phyloP scores from a whole-genome alignment of 768 basidiomycete genomes.

The Lentinus tigrinus region DNA sequence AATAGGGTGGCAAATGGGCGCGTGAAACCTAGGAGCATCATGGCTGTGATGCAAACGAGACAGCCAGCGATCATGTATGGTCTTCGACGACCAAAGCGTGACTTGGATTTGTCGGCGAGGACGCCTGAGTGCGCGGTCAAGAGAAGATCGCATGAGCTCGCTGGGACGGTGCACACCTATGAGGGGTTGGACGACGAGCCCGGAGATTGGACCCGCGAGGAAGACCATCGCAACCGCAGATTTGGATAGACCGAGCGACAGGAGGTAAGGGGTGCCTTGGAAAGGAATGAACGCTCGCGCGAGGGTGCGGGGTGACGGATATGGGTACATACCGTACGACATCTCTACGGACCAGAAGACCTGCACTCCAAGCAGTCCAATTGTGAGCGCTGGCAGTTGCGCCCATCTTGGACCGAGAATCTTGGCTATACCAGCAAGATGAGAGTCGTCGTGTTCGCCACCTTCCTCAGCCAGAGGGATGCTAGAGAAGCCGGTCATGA shows the following conservation, averaged over 20 bases:
- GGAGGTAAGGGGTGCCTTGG: constrained; percentile 80
- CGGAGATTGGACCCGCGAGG: constrained; percentile 87
- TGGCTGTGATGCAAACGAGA: constrained; percentile 62
- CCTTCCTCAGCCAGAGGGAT: constrained; percentile 46
- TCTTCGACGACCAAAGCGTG: constrained; percentile 78
- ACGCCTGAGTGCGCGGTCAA: constrained; percentile 38
- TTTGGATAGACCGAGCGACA: constrained; percentile 86
- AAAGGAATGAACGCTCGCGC: background rate
- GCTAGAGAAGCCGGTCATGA: constrained; percentile 53
- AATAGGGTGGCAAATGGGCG: constrained; percentile 59
- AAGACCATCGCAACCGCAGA: constrained; percentile 89
- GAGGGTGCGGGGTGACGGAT: background rate
- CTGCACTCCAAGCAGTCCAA: constrained; percentile 82
- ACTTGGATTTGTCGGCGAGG: constrained; percentile 81
- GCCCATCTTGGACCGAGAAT: constrained; percentile 70
- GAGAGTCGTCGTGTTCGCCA: constrained; percentile 33
- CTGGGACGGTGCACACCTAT: constrained; percentile 53
- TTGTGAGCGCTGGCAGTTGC: constrained; percentile 66
- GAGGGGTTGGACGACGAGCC: constrained; percentile 87
- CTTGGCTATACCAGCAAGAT: constrained; percentile 52
- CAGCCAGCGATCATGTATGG: constrained; percentile 82
- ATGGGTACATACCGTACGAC: constrained; percentile 64
- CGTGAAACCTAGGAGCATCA: constrained; percentile 84
- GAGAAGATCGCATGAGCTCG: background rate
- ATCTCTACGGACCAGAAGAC: constrained; percentile 95